Evolutionary conservation across 495 filamentous ascomycete genomes (phyloP).

Genomic region (Tuber umbilicatum): DNA sequence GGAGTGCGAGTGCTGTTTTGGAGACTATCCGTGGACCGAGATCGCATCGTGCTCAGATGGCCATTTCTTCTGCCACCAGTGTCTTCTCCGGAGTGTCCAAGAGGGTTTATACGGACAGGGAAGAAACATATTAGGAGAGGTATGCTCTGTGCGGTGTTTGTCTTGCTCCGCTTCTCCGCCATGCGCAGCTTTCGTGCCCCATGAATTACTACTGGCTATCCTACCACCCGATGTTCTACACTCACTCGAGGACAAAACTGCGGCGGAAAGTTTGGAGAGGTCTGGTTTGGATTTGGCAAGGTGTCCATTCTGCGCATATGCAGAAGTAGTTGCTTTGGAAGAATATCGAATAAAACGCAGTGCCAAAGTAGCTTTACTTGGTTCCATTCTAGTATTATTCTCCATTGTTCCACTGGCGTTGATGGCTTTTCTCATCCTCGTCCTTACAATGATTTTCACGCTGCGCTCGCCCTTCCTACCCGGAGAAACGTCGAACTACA

Average conservation of each 20-base stretch:
- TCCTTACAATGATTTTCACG: slow-evolving; percentile 5
- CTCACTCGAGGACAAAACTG: slow-evolving; percentile 69
- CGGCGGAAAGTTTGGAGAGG: slow-evolving; percentile 63
- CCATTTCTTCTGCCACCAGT: slow-evolving; percentile 81
- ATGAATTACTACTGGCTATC: slow-evolving; percentile 61
- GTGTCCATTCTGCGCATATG: slow-evolving; percentile 88
- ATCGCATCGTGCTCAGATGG: slow-evolving; percentile 65
- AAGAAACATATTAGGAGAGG: slow-evolving; percentile 64
- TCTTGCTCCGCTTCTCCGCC: slow-evolving; percentile 55
- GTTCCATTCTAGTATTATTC: slow-evolving; percentile 44
- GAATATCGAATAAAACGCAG: slow-evolving; percentile 50
- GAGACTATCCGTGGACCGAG: slow-evolving; percentile 70
- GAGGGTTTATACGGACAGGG: slow-evolving; percentile 91
- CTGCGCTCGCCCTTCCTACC: slow-evolving; percentile 14
- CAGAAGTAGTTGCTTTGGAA: slow-evolving; percentile 75
- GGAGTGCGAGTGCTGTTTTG: slow-evolving; percentile 89
- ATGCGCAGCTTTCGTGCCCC: slow-evolving; percentile 68
- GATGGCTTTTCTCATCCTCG: slow-evolving; percentile 5
- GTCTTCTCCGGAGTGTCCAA: slow-evolving; percentile 67
- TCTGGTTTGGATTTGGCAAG: slow-evolving; percentile 67
- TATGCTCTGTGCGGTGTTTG: slow-evolving; percentile 69
- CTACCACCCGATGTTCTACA: slow-evolving; percentile 59
- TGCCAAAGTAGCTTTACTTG: slow-evolving; percentile 42
- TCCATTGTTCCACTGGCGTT: slow-evolving; percentile 18
- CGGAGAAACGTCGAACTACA: neutral